These are phyloP conservation scores for Penstemon davidsonii DNA, from an alignment of 257 asterid genomes.

Conservation along the genomic window DNA sequence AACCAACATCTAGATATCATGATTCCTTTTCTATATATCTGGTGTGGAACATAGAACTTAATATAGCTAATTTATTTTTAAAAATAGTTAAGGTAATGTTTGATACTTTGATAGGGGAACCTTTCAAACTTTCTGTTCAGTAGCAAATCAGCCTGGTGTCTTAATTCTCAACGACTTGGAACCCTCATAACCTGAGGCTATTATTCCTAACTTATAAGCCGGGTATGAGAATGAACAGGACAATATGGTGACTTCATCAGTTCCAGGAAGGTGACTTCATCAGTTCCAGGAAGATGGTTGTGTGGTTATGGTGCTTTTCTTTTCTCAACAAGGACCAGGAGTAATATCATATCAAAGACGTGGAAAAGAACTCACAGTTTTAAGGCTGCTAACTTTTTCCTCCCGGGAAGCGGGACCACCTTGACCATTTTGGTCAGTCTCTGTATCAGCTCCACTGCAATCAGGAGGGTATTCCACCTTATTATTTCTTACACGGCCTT, in stretches of 20 bases:
- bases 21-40: not conserved
- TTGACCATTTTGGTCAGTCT: slow-evolving; percentile 79
- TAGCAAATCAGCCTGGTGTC: too few relatives aligned
- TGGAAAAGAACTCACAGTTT: slow-evolving; percentile 65
- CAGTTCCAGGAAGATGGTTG: slow-evolving; percentile 15
- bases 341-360: slow-evolving; percentile 12
- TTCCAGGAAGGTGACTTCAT: slow-evolving; percentile 15
- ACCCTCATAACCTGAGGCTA: not conserved
- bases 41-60: not conserved
- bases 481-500: slow-evolving; percentile 57
- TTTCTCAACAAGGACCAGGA: not conserved
- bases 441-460: slow-evolving; percentile 67
- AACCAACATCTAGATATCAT: not conserved
- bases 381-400: slow-evolving; percentile 98
- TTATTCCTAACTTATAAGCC: not conserved
- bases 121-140: too few relatives aligned
- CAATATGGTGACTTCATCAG: not conserved
- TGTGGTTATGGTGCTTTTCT: not conserved
- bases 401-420: slow-evolving; percentile 76
- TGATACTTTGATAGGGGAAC: too few relatives aligned
- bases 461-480: slow-evolving; percentile 76
- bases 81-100: too few relatives aligned
- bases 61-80: too few relatives aligned
- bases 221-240: slow-evolving; percentile 14
- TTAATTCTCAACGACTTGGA: not conserved